These are phyloP conservation scores for Naganishia antarctica DNA, from an alignment of 768 basidiomycete species.

Conservation along the genomic window DNA sequence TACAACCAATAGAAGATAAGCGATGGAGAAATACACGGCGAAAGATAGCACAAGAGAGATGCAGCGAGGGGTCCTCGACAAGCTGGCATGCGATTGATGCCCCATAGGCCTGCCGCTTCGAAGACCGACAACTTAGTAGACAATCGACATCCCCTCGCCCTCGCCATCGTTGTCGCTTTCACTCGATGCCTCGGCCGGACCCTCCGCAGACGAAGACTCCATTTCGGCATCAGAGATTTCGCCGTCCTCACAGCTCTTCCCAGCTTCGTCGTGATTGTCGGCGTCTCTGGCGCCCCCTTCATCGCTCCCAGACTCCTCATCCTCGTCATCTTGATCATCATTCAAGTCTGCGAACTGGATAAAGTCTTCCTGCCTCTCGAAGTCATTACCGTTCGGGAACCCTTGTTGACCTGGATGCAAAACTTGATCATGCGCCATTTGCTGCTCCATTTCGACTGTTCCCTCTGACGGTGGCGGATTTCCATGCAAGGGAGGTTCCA, in stretches of 20 bases:
- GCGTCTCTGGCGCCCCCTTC: too few species aligned
- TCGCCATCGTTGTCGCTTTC: not conserved
- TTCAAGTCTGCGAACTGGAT: constrained; percentile 11
- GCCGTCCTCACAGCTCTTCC: not conserved
- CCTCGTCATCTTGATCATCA: not conserved
- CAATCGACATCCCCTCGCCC: not conserved
- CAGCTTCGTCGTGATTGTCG: not conserved
- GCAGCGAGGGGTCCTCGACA: too few species aligned
- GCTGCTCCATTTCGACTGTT: constrained; percentile 3
- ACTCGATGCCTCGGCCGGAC: constrained; percentile 1
- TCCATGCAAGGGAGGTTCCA: constrained; percentile 2
- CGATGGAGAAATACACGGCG: too few species aligned
- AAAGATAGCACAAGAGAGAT: too few species aligned
- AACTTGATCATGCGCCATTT: constrained; percentile 6
- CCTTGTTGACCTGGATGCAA: not conserved
- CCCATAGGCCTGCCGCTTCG: too few species aligned
- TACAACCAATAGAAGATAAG: too few species aligned
- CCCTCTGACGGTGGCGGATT: not conserved
- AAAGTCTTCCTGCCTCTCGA: constrained; percentile 19
- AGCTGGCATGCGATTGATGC: too few species aligned
- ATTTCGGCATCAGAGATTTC: not conserved
- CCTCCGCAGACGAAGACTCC: constrained; percentile 2
- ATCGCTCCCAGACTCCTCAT: constrained; percentile 1
- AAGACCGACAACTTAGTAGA: too few species aligned
- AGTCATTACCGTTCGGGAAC: constrained; percentile 6